phyloP scores from a whole-genome alignment of 169 alveolate species.

The Plasmodium reichenowi region DNA sequence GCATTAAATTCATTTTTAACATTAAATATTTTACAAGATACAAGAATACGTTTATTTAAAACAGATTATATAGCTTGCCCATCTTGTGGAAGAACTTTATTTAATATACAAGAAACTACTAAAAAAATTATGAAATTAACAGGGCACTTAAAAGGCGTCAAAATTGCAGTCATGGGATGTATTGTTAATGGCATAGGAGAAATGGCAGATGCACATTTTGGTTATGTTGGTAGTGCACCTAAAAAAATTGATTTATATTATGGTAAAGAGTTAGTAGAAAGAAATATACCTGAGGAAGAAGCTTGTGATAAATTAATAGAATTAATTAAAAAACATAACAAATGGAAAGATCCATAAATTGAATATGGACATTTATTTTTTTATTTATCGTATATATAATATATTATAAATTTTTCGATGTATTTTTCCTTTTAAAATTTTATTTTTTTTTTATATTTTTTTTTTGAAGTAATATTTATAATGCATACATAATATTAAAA shows the following conservation, averaged over 20 bases:
- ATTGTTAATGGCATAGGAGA: conserved; percentile 94
- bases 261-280: conserved; percentile 85
- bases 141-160: conserved; percentile 92
- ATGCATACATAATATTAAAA: no score
- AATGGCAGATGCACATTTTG: conserved; percentile 94
- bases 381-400: neutral
- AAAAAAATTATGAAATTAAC: conserved; percentile 85
- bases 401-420: neutral
- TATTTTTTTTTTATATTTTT: neutral
- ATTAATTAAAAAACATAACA: conserved; percentile 80
- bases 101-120: conserved; percentile 88
- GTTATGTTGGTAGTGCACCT: conserved; percentile 90
- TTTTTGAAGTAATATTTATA: no score
- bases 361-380: neutral
- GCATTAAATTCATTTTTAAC: conserved; percentile 56
- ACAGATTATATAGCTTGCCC: conserved; percentile 93
- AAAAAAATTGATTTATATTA: conserved; percentile 90
- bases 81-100: conserved; percentile 91
- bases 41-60: conserved; percentile 89
- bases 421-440: neutral
- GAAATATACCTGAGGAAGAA: conserved; percentile 87
- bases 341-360: conserved; percentile 57
- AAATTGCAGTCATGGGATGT: conserved; percentile 93
- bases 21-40: conserved; percentile 80
- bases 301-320: conserved; percentile 87